Evolutionary conservation across 2,329 filamentous ascomycete genomes (phyloP).

Genomic region (Apiospora sp.): DNA sequence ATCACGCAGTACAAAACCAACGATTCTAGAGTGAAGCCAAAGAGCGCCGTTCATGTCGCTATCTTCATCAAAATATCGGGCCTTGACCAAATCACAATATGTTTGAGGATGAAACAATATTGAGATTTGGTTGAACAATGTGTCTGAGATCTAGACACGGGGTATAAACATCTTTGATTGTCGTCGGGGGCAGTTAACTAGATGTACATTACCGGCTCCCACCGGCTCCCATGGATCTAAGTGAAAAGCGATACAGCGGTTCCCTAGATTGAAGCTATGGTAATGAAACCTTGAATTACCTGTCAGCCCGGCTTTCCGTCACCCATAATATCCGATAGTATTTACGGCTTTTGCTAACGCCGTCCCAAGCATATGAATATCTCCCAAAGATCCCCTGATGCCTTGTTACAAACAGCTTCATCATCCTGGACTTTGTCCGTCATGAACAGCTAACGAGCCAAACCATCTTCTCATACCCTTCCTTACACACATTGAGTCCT

Average conservation of each 20-base stretch:
- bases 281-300: background rate
- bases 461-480: background rate
- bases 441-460: too few relatives aligned
- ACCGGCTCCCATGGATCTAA: background rate
- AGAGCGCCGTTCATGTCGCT: too few relatives aligned
- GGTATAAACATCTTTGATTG: background rate
- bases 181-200: background rate
- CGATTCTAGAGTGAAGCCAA: background rate
- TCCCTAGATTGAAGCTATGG: background rate
- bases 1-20: background rate
- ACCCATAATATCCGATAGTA: background rate
- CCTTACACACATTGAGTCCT: background rate
- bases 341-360: background rate
- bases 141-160: background rate
- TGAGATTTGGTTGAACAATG: background rate
- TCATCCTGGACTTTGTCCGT: too few relatives aligned
- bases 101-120: background rate
- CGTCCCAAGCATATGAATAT: background rate
- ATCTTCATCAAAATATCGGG: too few relatives aligned
- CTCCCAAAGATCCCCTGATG: background rate
- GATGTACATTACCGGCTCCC: background rate
- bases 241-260: background rate
- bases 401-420: background rate
- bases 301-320: background rate
- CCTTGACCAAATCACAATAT: background rate